Evolutionary conservation across 2,329 filamentous ascomycete species (phyloP), one percentile per base, ranked within the genome.

Genomic region (Myriangium duriaei): DNA sequence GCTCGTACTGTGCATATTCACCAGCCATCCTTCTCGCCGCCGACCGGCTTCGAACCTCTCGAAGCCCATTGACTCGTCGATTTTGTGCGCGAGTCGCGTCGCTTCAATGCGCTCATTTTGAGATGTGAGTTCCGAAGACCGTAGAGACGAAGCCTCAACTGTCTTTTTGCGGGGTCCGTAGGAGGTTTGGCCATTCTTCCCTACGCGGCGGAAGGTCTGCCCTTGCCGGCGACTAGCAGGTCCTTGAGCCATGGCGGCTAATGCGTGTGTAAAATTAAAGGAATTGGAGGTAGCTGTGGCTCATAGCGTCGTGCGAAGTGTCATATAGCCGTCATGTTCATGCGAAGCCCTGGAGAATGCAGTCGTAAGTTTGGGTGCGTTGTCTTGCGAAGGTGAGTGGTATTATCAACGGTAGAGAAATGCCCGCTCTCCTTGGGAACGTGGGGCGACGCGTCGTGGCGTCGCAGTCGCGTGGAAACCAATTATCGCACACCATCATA

Each of bases 1-100:
- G 10, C 77, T 76, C 0, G 91, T 96, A 28, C 86, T 78, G 56
- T 94, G 84, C 64, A 96, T 83, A 55, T 96, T 98, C 50, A 88
- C 84, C 3, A 98, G 74, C 91, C 91, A 98, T 46, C 92, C 87
- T 34, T 81, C 74, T 55, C 78, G 81, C 62, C 80, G 85, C 55
- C 81, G 76, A 33, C 85, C 91, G 19, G 83, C 79, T 47, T 98
- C 92, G 57, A 87, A 95, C 35, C 88, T 81, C 21, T 79, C 71
- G 58, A 98, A 98, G 37, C 91, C 92, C 77, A 96, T 91, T 45
- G 74, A 72, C 64, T 96, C 91, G 64, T 98, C 92, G 56, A 98
- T 95, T 52, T 71, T 74, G 62, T 94, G 76, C 19, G 85, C 85
- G 36, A 94, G 73, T 40, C 77, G 76, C 32, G 78, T 80, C 26